Evolutionary conservation across 2,329 filamentous ascomycete genomes (phyloP), one percentile per base, ranked within the genome.

Genomic region (Albifimbria verrucaria): DNA sequence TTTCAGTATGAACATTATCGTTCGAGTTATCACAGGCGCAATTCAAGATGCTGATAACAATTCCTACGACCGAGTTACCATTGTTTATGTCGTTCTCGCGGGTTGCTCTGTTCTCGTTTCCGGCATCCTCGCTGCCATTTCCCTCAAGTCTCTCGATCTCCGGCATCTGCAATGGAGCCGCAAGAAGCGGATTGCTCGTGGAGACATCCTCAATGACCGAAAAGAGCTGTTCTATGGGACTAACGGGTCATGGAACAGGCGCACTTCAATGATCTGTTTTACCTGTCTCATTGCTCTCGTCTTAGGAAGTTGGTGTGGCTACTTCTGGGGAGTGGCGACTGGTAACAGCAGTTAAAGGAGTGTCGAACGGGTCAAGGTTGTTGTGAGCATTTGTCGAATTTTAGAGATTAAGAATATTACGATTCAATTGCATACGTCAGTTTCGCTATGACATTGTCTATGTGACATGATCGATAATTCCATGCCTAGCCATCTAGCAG

Each of bases 1-100:
- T 32, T 10, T 17, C 55, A 77, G 74, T 7, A 80, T 80, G 73
- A 79, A 72, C 56, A 79, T 81, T 53, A 77, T 81, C 50, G 65
- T 81, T 15, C 70, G 77, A 1, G 74, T 81, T 47, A 65, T 79
- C 22, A 75, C 75, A 5, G 78, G 78, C 10, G 74, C 73, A 0
- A 70, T 82, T 3, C 79, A 82, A 58, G 79, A 82, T 52, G 65
- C 67, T 5, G 77, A 80, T 54, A 59, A 77, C 48, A 72, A 80
- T 54, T 76, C 73, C 0, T 82, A 82, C 55, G 64, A 72, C 43
- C 71, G 71, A 3, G 78, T 78, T 0, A 73, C 77, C 18, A 0
- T 75, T 2, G 71, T 80, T 0, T 82, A 81, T 50, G 71, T 80
- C 1, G 69, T 76, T 47, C 68, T 80, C 5, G 73, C 76, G 3